phyloP scores from a whole-genome alignment of 805 yeast species.

The Ogataea corticis region DNA sequence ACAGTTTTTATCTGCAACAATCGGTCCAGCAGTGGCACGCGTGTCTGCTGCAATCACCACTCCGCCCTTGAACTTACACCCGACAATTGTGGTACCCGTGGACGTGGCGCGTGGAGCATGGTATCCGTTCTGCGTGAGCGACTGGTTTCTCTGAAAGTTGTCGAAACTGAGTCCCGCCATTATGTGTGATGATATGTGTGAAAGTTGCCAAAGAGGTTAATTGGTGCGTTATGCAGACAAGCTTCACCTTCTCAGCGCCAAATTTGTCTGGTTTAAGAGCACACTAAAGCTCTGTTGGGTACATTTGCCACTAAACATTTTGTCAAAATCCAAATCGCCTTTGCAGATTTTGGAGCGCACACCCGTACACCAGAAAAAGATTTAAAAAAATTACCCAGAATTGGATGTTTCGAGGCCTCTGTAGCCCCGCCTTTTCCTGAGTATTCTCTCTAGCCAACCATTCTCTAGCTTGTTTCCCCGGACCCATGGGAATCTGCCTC shows the following conservation, averaged over 20 bases:
- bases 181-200: slow-evolving; percentile 6
- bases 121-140: slow-evolving; percentile 64
- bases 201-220: not conserved
- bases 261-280: no score
- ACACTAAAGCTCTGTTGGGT: no score
- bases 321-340: not conserved
- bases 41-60: slow-evolving; percentile 99
- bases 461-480: not conserved
- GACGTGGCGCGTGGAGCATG: slow-evolving; percentile 88
- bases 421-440: not conserved
- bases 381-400: no score
- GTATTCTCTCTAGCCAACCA: not conserved
- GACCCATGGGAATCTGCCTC: slow-evolving; percentile 36
- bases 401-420: no score
- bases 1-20: slow-evolving; percentile 98
- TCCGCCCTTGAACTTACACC: slow-evolving; percentile 89
- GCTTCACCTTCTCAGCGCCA: no score
- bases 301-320: slow-evolving; percentile 2
- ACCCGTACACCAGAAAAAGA: not conserved
- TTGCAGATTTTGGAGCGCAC: not conserved
- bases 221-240: not conserved
- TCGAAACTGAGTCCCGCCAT: slow-evolving; percentile 95
- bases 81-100: slow-evolving; percentile 99
- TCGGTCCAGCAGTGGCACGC: slow-evolving; percentile 93
- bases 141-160: slow-evolving; percentile 86